Percentiles rank a stretch among this genome's conserved stretches.
Evolutionary conservation across 768 basidiomycete species (phyloP).

Genomic region (Tulasnella sp.): DNA sequence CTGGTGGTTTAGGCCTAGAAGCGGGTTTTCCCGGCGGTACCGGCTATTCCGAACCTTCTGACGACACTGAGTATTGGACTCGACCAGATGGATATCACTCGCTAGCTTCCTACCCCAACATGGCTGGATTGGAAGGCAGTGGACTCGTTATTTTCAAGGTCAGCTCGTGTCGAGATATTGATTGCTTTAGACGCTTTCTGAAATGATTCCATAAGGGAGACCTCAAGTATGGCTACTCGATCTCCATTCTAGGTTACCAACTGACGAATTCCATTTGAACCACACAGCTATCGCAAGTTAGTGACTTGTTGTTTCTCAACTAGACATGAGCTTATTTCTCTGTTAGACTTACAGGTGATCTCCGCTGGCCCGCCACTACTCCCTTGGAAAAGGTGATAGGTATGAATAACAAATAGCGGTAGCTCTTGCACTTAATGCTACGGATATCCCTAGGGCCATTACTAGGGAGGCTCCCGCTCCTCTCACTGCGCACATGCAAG

Average conservation of each 20-base stretch:
- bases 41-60: conserved; percentile 23
- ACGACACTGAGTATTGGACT: conserved; percentile 52
- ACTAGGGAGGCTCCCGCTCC: conserved; percentile 60
- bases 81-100: conserved; percentile 65
- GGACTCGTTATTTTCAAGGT: conserved; percentile 80
- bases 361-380: conserved; percentile 74
- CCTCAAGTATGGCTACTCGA: conserved; percentile 58
- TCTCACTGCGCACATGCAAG: conserved; percentile 87
- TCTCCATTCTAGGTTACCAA: conserved; percentile 4
- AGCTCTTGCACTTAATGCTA: background rate
- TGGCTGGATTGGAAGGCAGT: conserved; percentile 38
- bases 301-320: conserved; percentile 22
- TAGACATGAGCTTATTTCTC: background rate
- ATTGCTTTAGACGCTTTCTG: background rate
- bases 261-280: conserved; percentile 4
- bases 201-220: conserved; percentile 44
- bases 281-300: conserved; percentile 66
- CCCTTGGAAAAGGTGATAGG: conserved; percentile 63
- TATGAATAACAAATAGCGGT: conserved; percentile 22
- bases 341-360: conserved; percentile 73
- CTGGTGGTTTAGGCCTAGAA: conserved; percentile 35
- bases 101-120: conserved; percentile 33
- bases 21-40: conserved; percentile 2
- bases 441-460: conserved; percentile 46
- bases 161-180: conserved; percentile 14